Base-by-base conservation (phyloP, 1,284 basidiomycete species). In the Phylloboletellus chloephorus region DNA sequence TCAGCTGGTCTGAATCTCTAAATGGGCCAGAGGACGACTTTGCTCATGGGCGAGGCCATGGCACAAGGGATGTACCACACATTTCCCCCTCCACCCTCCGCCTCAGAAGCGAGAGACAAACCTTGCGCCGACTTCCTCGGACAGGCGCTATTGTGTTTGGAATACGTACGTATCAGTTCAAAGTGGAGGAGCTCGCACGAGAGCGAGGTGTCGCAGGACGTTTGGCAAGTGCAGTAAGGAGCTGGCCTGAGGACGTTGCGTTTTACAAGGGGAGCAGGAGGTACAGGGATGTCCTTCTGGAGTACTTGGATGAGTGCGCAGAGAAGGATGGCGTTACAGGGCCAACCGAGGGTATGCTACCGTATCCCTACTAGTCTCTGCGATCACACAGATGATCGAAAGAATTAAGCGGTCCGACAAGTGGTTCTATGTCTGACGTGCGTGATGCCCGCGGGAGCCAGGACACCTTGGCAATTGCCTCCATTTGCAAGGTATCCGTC, bases 121-220 rank as follows among this genome's bases (percentile, higher is more conserved):
- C 80, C 8, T 63, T 90, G 38, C 69, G 87, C 25, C 68, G 87
- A 17, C 69, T 88, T 12, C 73, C 79, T 2, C 66, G 69, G 8
- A 79, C 73, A 17, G 85, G 86, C 2, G 82, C 78, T 11, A 70
- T 89, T 30, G 67, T 83, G n/a, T 90, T 90, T 58, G 83, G 80
- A 29, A 83, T 89, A 51, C 71, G 83, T 12, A 83, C 82, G 25
- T 86, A 88, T 58, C 52, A 82, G 44, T 76, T 74, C n/a, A 74
- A 74, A 5, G 59, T 88, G 7, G 70, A 68, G 26, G 69, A 74
- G 31, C 58, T 90, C 2, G 76, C 64, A 20, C 53, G 66, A 39
- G 86, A 88, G 56, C 67, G 65, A 11, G 84, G 82, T 1, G 74
- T 84, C 6, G 76, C 82, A 0, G 80, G 73, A 34, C 67, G 87